Conservation (phyloP, 2,329 filamentous ascomycete species). For the Phoma sp. region DNA sequence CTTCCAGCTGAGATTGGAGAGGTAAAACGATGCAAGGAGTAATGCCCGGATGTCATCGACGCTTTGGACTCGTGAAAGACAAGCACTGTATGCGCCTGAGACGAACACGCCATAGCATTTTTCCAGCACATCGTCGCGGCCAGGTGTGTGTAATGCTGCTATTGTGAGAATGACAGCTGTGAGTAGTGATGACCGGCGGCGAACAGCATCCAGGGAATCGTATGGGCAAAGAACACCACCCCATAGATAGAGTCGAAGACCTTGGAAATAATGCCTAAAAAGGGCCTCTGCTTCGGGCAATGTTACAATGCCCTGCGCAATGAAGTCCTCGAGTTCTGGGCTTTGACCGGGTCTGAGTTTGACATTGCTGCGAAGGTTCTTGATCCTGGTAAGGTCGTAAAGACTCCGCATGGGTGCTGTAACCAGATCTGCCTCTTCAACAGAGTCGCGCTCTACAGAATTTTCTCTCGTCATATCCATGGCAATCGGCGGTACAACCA, state of each 20-base stretch:
- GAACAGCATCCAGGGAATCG: constrained; percentile 35
- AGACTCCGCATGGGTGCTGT: constrained; percentile 44
- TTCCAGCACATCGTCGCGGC: constrained; percentile 35
- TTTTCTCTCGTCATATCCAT: constrained; percentile 46
- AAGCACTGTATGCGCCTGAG: constrained; percentile 40
- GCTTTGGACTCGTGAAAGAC: constrained; percentile 44
- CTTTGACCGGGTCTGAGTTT: constrained; percentile 32
- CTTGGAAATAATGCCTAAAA: constrained; percentile 38
- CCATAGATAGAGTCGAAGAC: constrained; percentile 42
- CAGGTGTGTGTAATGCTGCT: constrained; percentile 38
- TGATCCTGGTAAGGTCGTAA: constrained; percentile 42
- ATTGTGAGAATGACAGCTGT: constrained; percentile 40
- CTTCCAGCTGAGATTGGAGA: constrained; percentile 50
- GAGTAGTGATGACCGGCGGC: constrained; percentile 40
- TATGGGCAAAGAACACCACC: constrained; percentile 41
- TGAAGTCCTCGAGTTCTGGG: constrained; percentile 41
- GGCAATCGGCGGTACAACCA: constrained; percentile 39
- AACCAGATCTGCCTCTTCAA: constrained; percentile 34
- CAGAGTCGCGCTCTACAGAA: constrained; percentile 37
- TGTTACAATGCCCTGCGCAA: constrained; percentile 37
- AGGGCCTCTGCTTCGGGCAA: constrained; percentile 38
- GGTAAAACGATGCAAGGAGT: constrained; percentile 50
- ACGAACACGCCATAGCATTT: constrained; percentile 44
- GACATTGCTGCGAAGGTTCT: constrained; percentile 39
- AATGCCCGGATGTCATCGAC: constrained; percentile 49